Base-by-base conservation (phyloP, 2,329 filamentous ascomycete species). In the Fonsecaea erecta region DNA sequence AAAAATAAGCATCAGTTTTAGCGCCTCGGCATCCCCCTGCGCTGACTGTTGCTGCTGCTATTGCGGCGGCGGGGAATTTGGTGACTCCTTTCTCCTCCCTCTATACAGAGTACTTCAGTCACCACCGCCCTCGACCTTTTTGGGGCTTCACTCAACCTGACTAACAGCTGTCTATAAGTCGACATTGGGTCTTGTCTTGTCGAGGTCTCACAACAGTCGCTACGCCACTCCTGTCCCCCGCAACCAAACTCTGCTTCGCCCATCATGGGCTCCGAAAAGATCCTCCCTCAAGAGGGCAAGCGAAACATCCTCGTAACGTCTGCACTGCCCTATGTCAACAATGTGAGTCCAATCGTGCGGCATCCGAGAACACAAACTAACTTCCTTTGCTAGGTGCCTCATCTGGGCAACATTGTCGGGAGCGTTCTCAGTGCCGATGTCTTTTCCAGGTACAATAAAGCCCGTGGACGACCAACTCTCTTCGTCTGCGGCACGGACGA, bases 401-500 rank as follows among this genome's bases (percentile, higher is more conserved):
- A 97, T 80, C 81, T 97, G 72, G 93, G 92, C 68, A 96, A 96
- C 79, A 88, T 96, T 70, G 89, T 96, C 69, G 92, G 92, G 69
- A 92, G 88, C 72, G 92, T 97, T 43, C 85, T 97, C 72, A 93
- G 89, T 68, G 93, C 93, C 72, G 93, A 97, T 75, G 91, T 96
- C 69, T 97, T 90, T 76, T 85, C 90, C 48, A 76, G 69, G 56
- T 96, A 90, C 80, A 91, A 89, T 80, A 92, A 92, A 78, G 88
- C 90, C 51, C 86, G 92, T 73, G 90, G 89, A 62, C 85, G 89
- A 74, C 90, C 88, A 71, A 96, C 92, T 1, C 85, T 97, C 57
- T 97, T 88, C 77, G 84, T 97, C 71, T 96, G 93, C 78, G 93
- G 93, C 63, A 91, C 88, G 58, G 94, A 97, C 81, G 92, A 98